phyloP scores from a whole-genome alignment of 306 rosid species.

The Quercus engelmannii region DNA sequence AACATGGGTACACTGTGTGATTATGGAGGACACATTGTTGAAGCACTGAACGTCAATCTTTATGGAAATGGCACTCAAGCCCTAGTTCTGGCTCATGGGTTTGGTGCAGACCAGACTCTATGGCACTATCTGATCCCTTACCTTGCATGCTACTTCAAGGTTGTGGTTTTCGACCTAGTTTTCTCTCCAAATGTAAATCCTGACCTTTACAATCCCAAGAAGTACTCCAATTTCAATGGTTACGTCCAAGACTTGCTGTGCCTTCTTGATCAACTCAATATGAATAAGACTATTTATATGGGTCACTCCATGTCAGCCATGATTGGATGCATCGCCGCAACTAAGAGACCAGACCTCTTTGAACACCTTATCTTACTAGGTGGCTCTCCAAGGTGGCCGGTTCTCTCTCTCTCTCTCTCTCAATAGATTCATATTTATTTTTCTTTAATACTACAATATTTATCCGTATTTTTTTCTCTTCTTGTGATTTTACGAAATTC shows the following conservation, averaged over 20 bases:
- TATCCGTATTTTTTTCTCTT: too few species aligned
- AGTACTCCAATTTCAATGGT: constrained; percentile 39
- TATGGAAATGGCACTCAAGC: constrained; percentile 51
- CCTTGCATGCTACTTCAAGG: constrained; percentile 53
- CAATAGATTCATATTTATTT: background rate
- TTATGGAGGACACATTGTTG: constrained; percentile 29
- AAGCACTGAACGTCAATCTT: constrained; percentile 39
- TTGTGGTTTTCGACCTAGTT: constrained; percentile 47
- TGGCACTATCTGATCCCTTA: constrained; percentile 46
- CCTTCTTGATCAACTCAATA: constrained; percentile 48
- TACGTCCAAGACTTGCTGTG: constrained; percentile 43
- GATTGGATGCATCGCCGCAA: constrained; percentile 52
- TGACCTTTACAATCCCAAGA: constrained; percentile 24
- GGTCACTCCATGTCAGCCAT: constrained; percentile 62
- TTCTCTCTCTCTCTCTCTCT: background rate
- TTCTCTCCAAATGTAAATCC: constrained; percentile 36
- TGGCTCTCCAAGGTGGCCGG: constrained; percentile 48
- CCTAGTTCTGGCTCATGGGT: constrained; percentile 49
- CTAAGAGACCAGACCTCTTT: constrained; percentile 45
- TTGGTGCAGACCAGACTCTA: constrained; percentile 35
- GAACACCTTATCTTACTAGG: constrained; percentile 32
- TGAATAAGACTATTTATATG: constrained; percentile 32
- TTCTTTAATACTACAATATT: too few species aligned
- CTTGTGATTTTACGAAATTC: too few species aligned
- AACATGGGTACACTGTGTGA: constrained; percentile 25